Base-by-base conservation (phyloP, 352 stramenopile species). In the Phytopythium helicoides region DNA sequence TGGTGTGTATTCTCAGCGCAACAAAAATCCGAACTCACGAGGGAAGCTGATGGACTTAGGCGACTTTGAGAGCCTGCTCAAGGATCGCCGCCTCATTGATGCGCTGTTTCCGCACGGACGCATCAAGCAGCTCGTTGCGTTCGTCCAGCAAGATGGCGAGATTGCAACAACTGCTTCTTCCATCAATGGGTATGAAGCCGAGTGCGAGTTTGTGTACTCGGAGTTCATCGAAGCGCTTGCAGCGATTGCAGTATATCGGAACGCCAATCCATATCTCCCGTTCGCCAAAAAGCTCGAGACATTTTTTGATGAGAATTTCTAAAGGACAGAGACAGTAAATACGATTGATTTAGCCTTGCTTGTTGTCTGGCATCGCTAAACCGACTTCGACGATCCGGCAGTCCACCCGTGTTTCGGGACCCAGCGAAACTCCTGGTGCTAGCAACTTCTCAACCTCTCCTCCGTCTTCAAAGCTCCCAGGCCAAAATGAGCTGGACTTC, bases 301-400 rank as follows among this genome's bases (percentile, higher is more conserved):
- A 2, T 91, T 91, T 44, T 86, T 91, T 37, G 73, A 89, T 11
- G 80, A 90, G 26, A 83, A 87, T 28, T 87, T 93, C 36, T 84
- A 71, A 52, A 3, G 34, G 22, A 36, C 15, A 6, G 28, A 28
- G 22, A 31, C 11, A 42, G 14, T 16, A 5, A 19, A 25, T 55
- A 42, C 26, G n/a, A 40, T 18, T 28, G 14, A 28, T 51, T 54
- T n/a, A 42, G 26, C 16, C 23, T 19, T 53, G 51, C 19, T 48
- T 41, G 41, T 65, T 63, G 36, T 62, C 54, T 36, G 73, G 63
- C 25, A 64, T 81, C 5, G 84, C 76, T 0, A 87, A 58, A 0
- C 80, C 84, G 1, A 94, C 81, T 72, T 94, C 84, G 25, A 92
- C 70, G 39, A 92, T 89, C 14, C 76, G 77, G 58, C 84, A 94